Base-by-base conservation (phyloP, 495 filamentous ascomycete species). In the Podospora sp. region DNA sequence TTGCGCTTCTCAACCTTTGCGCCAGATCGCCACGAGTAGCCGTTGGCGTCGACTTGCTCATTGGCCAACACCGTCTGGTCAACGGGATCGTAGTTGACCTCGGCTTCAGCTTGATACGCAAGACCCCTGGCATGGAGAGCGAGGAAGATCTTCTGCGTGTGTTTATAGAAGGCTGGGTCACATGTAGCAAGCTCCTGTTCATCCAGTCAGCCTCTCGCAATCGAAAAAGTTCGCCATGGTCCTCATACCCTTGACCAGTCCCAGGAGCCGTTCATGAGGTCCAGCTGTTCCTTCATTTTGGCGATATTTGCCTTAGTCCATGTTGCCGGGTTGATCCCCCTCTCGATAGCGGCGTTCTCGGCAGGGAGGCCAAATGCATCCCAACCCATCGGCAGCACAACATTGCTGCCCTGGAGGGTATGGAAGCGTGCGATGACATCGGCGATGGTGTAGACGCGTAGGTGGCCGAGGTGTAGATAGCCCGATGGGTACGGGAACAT, bases 401-500 rank as follows among this genome's bases (percentile, higher is more conserved):
- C 92, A 61, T 91, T 79, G 73, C 88, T 81, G 2, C 93, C 93
- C 62, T 88, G 87, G 82, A 96, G 90, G 9, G 84, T 86, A 69
- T 89, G 87, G 71, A 90, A 96, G 16, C 93, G 84, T 18, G 92
- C 87, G 33, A 97, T 77, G 2, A 93, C 90, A 79, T 97, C 93
- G 46, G 92, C 91, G 66, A 97, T 94, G 20, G 93, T 94, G 81
- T 96, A 97, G 56, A 95, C 91, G 2, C 93, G 87, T 16, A 96
- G 82, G 76, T 97, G 93, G 18, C 93, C 93, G 72, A 97, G 88
- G 76, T 97, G 93, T n/a, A 97, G 84, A 27, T 88, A 88, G 9
- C 93, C 93, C 0, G 93, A 96, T 2, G 93, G 93, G 76, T 97
- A 97, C 1, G 93, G 93, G 72, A 96, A 96, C 93, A 97, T 97